These are phyloP conservation scores for Albifimbria verrucaria DNA, from an alignment of 2,329 filamentous ascomycete species.

Conservation along the genomic window DNA sequence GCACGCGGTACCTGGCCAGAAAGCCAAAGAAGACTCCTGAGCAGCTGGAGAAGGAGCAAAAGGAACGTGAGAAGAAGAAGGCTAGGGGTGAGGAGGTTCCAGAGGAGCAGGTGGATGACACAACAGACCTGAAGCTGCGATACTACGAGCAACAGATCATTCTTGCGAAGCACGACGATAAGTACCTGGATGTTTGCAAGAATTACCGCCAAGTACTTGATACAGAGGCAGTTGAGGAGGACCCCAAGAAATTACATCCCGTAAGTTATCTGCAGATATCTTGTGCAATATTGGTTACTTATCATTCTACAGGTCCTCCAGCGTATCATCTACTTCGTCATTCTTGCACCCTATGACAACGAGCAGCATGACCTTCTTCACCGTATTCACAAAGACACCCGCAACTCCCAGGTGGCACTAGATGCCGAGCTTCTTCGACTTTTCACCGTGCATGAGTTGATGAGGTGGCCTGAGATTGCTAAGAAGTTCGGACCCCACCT, in stretches of 20 bases:
- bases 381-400: conserved; percentile 81
- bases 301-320: conserved; percentile 67
- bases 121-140: conserved; percentile 90
- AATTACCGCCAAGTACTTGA: conserved; percentile 96
- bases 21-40: conserved; percentile 89
- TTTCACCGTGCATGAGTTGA: conserved; percentile 93
- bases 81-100: conserved; percentile 76
- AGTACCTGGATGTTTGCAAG: conserved; percentile 97
- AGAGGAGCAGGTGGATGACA: conserved; percentile 78
- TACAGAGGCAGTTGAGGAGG: conserved; percentile 91
- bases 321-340: conserved; percentile 95
- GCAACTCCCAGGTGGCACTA: conserved; percentile 71
- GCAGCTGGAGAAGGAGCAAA: conserved; percentile 85
- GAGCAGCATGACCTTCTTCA: conserved; percentile 97
- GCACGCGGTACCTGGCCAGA: conserved; percentile 84
- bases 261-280: conserved; percentile 51
- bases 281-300: neutral
- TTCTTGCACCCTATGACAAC: conserved; percentile 95
- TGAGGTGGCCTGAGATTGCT: conserved; percentile 95
- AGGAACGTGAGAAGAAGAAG: conserved; percentile 83
- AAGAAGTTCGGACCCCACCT: conserved; percentile 87
- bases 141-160: conserved; percentile 98
- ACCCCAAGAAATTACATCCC: conserved; percentile 78
- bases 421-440: conserved; percentile 87
- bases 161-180: conserved; percentile 92